Conservation (phyloP, 116 monocot genomes). For the Trichopus zeylanicus region DNA sequence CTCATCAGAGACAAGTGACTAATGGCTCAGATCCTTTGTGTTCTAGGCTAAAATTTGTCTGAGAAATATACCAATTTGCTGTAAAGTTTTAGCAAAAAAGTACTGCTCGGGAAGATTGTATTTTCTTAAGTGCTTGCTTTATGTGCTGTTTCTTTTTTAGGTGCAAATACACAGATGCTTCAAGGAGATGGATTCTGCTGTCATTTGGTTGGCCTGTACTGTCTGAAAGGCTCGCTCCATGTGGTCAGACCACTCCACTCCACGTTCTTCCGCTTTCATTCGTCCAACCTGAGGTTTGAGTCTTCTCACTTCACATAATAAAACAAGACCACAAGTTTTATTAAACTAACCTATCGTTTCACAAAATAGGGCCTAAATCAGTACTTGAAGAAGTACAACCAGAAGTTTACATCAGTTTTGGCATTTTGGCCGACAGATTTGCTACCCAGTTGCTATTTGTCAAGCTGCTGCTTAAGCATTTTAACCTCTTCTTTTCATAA, state of each 20-base stretch:
- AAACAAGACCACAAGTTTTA: background rate
- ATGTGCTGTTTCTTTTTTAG: slow-evolving; percentile 19
- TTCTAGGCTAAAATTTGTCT: too few relatives aligned
- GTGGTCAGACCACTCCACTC: slow-evolving; percentile 23
- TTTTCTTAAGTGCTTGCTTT: background rate
- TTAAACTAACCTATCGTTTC: background rate
- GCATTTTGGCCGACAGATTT: slow-evolving; percentile 74
- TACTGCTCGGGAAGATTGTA: too few relatives aligned
- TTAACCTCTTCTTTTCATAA: too few relatives aligned
- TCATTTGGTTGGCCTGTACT: slow-evolving; percentile 57
- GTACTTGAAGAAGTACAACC: slow-evolving; percentile 36
- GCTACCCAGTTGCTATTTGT: too few relatives aligned
- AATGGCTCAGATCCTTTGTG: too few relatives aligned
- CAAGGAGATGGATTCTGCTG: slow-evolving; percentile 57
- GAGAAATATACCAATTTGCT: too few relatives aligned
- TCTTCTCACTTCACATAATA: too few relatives aligned
- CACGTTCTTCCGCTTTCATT: slow-evolving; percentile 60
- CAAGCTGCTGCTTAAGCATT: too few relatives aligned
- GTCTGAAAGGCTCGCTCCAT: slow-evolving; percentile 36
- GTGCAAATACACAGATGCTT: slow-evolving; percentile 44
- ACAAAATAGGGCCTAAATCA: slow-evolving; percentile 35
- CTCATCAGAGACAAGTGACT: too few relatives aligned
- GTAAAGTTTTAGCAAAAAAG: too few relatives aligned
- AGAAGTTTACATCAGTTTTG: slow-evolving; percentile 38
- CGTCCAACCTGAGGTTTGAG: slow-evolving; percentile 43